Conservation (phyloP, 345 rosid species). For the Camelina hispida region DNA sequence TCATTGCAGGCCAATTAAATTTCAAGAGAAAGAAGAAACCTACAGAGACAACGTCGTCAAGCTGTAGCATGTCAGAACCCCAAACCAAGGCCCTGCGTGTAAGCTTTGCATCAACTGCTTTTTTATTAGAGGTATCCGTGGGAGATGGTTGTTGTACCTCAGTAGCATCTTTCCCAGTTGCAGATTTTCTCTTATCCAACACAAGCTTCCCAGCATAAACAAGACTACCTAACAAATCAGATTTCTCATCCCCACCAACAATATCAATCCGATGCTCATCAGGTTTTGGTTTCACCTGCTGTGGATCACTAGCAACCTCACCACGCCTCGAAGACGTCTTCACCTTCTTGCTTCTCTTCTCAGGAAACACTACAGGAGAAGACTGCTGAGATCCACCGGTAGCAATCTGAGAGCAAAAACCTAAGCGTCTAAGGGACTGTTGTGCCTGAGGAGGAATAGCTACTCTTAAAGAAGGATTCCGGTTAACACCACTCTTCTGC, state of each 20-base stretch:
- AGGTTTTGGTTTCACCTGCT: slow-evolving; percentile 50
- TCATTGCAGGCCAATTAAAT: not conserved
- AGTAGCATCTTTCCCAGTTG: slow-evolving; percentile 43
- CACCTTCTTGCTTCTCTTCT: slow-evolving; percentile 76
- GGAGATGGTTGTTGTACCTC: slow-evolving; percentile 51
- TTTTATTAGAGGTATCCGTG: slow-evolving; percentile 51
- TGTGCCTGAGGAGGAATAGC: slow-evolving; percentile 53
- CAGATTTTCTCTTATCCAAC: slow-evolving; percentile 68
- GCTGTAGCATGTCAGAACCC: slow-evolving; percentile 75
- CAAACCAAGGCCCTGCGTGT: slow-evolving; percentile 86
- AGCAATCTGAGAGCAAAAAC: slow-evolving; percentile 74
- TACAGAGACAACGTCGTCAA: slow-evolving; percentile 85
- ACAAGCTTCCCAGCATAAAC: slow-evolving; percentile 77
- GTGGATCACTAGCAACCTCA: slow-evolving; percentile 48
- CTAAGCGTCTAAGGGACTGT: slow-evolving; percentile 76
- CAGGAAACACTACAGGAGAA: slow-evolving; percentile 87
- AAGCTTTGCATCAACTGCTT: slow-evolving; percentile 73
- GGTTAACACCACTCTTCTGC: slow-evolving; percentile 55
- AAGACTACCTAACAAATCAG: slow-evolving; percentile 78
- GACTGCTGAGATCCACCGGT: slow-evolving; percentile 66
- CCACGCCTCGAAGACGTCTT: slow-evolving; percentile 60
- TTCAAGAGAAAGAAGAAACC: not conserved
- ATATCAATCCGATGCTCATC: slow-evolving; percentile 79
- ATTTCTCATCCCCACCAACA: slow-evolving; percentile 86
- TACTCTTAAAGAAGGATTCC: slow-evolving; percentile 39